Base-by-base conservation (phyloP, 306 rosid genomes). In the Castanea crenata region DNA sequence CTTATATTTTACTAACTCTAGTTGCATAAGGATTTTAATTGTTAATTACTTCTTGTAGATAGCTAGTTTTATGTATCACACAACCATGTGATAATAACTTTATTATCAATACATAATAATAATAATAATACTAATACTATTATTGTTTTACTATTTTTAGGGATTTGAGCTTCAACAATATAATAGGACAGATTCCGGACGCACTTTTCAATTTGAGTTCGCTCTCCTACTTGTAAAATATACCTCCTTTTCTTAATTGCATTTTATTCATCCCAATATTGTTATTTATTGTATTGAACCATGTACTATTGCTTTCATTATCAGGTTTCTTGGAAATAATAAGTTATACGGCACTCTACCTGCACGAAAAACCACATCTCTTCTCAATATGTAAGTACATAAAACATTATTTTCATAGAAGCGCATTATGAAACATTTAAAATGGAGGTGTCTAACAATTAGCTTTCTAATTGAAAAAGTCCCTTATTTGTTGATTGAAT, bases 121-220 rank as follows among this genome's bases (percentile, higher is more conserved):
- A 0, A 35, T 35, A 35, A 32, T 82, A 34, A 23, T 23, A 23
- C 23, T 23, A 23, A 23, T 23, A 23, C 23, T 23, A 23, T 23
- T 23, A 23, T 35, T 35, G 41, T 35, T 35, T 35, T 35, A 35
- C 0, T 34, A 35, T n/a, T 72, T 86, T 62, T 85, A 94, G 98
- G 87, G 98, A 92, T 81, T 82, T 94, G 78, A 94, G 41, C 41
- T 35, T 35, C 8, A 35, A 35, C 41, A 35, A 6, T 5, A 35
- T 35, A 35, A 0, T 0, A 3, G 96, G 96, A 64, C 85, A 76
- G 72, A 90, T 90, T 81, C 89, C 88, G 5, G 81, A 19, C 71
- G 86, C 88, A 31, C 85, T 94, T 82, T 92, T 92, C 89, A 89
- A 80, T 78, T 68, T 90, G 90, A 92, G 82, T 54, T 83, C 69